phyloP scores from a whole-genome alignment of 768 basidiomycete species.

The Tricholoma sp. region DNA sequence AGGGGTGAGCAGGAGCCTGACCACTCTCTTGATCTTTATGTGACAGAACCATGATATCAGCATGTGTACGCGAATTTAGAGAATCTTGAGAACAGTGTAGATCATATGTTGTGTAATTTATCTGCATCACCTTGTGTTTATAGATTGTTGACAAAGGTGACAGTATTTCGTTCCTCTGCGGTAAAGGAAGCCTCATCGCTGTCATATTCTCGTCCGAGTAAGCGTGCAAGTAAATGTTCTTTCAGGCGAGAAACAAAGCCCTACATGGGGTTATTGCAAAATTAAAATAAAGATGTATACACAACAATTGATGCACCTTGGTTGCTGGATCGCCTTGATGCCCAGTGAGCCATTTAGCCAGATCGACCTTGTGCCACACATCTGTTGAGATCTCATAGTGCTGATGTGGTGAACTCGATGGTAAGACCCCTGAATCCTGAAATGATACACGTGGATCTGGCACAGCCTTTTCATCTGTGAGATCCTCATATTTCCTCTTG shows the following conservation, averaged over 20 bases:
- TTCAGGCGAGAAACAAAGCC: conserved; percentile 22
- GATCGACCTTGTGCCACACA: neutral
- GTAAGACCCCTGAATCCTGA: neutral
- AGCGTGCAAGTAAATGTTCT: conserved; percentile 22
- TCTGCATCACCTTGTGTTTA: too few relatives aligned
- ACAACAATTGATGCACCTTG: neutral
- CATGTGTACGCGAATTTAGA: conserved; percentile 21
- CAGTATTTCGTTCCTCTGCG: conserved; percentile 6
- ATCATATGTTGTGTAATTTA: too few relatives aligned
- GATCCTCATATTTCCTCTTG: too few relatives aligned
- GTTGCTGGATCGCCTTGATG: neutral
- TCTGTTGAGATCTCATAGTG: neutral
- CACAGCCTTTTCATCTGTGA: too few relatives aligned
- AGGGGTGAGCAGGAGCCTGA: conserved; percentile 14
- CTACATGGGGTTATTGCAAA: conserved; percentile 7
- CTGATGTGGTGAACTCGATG: neutral
- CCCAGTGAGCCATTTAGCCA: neutral
- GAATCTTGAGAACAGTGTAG: too few relatives aligned
- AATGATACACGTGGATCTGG: too few relatives aligned
- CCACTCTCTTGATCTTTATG: conserved; percentile 3
- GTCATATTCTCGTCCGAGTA: conserved; percentile 10
- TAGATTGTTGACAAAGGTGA: conserved; percentile 16
- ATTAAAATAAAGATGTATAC: neutral
- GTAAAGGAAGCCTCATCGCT: conserved; percentile 14
- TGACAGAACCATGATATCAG: conserved; percentile 24